A percentile compares a stretch with the other conserved stretches of the same genome.
phyloP scores from a whole-genome alignment of 176 grass and related monocot genomes.

The Thalia dealbata region DNA sequence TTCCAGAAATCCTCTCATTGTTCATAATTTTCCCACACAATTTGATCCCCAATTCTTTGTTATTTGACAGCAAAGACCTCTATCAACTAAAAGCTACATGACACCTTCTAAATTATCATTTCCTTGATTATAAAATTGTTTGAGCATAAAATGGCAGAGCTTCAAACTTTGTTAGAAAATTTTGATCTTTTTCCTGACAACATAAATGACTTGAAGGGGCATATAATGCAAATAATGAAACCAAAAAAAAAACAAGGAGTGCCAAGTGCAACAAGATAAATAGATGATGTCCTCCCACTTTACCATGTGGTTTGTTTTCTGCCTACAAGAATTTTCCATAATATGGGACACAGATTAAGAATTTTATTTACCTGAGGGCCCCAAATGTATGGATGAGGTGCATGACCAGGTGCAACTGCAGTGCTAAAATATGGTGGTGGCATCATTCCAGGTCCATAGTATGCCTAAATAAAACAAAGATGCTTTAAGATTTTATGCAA shows the following conservation, averaged over 20 bases:
- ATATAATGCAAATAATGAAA: neutral
- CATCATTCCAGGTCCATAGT: slow-evolving; percentile 72
- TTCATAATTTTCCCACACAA: too few species aligned
- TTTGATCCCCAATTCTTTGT: too few species aligned
- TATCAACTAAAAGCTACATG: too few species aligned
- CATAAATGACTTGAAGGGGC: neutral
- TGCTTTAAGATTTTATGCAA: neutral
- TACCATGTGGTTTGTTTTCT: too few species aligned
- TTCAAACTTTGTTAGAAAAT: neutral
- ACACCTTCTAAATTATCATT: neutral
- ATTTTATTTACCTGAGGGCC: slow-evolving; percentile 54
- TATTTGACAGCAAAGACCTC: too few species aligned
- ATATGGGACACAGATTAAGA: neutral
- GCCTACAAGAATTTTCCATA: neutral
- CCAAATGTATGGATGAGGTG: slow-evolving; percentile 63
- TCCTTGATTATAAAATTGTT: neutral
- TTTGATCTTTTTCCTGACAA: neutral
- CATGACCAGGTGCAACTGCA: slow-evolving; percentile 44
- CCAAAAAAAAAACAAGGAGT: neutral
- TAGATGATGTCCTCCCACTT: neutral
- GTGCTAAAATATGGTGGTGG: slow-evolving; percentile 49
- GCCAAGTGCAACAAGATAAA: neutral
- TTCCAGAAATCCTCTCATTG: too few species aligned
- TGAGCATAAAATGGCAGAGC: neutral
- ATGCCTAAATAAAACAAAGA: slow-evolving; percentile 38